phyloP scores from a whole-genome alignment of 2,329 filamentous ascomycete genomes.

The Pestalotiopsis sp. region DNA sequence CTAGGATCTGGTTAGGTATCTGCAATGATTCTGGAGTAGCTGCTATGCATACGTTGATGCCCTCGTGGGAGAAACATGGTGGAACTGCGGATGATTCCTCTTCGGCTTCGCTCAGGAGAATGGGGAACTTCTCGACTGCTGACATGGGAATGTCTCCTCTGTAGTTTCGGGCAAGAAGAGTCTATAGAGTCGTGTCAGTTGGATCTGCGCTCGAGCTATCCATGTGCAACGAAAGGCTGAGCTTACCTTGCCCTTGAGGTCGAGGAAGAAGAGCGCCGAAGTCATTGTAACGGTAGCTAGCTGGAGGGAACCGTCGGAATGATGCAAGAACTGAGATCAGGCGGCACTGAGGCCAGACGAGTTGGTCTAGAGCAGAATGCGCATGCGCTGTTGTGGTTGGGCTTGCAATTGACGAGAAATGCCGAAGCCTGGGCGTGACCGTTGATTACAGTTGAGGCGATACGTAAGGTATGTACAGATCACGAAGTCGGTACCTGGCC shows the following conservation, averaged over 20 bases:
- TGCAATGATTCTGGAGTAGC: background rate
- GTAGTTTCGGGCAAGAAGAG: conserved; percentile 97
- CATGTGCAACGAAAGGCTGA: background rate
- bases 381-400: conserved; percentile 22
- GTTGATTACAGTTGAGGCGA: conserved; percentile 9
- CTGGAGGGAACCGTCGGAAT: conserved; percentile 24
- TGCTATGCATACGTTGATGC: conserved; percentile 79
- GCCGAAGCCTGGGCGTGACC: conserved; percentile 9
- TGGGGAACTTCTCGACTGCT: conserved; percentile 95
- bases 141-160: conserved; percentile 99
- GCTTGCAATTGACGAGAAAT: conserved; percentile 12
- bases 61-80: conserved; percentile 97
- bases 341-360: conserved; percentile 32
- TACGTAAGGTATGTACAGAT: conserved; percentile 1
- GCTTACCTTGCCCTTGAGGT: conserved; percentile 96
- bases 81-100: conserved; percentile 98
- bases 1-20: conserved; percentile 42
- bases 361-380: conserved; percentile 15
- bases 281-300: conserved; percentile 68
- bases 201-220: background rate
- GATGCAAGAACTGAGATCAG: conserved; percentile 25
- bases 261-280: conserved; percentile 96
- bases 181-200: conserved; percentile 55
- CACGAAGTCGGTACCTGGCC: conserved; percentile 1
- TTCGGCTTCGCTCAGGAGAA: conserved; percentile 96